A percentile compares a stretch with the other conserved stretches of the same genome.
Conservation (phyloP, 371 early-diverging fungal species). For the Mortierella sp. region DNA sequence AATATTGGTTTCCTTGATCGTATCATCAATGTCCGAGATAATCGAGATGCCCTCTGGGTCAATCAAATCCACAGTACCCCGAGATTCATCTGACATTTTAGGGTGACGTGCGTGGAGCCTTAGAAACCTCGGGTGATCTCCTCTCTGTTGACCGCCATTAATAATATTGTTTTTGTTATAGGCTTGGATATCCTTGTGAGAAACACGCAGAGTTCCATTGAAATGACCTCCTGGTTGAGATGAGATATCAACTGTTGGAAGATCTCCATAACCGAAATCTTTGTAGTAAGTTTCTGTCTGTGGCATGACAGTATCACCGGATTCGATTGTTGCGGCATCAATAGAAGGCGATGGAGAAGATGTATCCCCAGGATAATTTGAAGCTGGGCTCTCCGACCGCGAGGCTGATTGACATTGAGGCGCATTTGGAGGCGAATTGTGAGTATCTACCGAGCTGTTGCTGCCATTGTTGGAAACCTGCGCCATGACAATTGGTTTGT, state of each 20-base stretch:
- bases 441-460: slow-evolving; percentile 7
- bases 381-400: background rate
- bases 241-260: slow-evolving; percentile 45
- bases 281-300: slow-evolving; percentile 27
- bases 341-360: background rate
- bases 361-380: slow-evolving; percentile 6
- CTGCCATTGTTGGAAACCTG: slow-evolving; percentile 21
- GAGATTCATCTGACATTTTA: slow-evolving; percentile 30
- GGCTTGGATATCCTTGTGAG: slow-evolving; percentile 21
- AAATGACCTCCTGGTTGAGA: slow-evolving; percentile 50
- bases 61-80: slow-evolving; percentile 65
- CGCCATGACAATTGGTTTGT: slow-evolving; percentile 43
- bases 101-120: slow-evolving; percentile 44
- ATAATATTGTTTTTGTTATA: slow-evolving; percentile 2
- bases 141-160: background rate
- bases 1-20: slow-evolving; percentile 76
- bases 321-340: slow-evolving; percentile 8
- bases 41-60: slow-evolving; percentile 65
- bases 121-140: slow-evolving; percentile 35
- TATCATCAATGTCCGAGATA: slow-evolving; percentile 76
- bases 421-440: background rate
- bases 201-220: slow-evolving; percentile 41
- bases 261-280: slow-evolving; percentile 31
- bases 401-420: slow-evolving; percentile 3
- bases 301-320: slow-evolving; percentile 17